Conservation (phyloP, 2,329 filamentous ascomycete species). For the Neopestalotiopsis sp. region DNA sequence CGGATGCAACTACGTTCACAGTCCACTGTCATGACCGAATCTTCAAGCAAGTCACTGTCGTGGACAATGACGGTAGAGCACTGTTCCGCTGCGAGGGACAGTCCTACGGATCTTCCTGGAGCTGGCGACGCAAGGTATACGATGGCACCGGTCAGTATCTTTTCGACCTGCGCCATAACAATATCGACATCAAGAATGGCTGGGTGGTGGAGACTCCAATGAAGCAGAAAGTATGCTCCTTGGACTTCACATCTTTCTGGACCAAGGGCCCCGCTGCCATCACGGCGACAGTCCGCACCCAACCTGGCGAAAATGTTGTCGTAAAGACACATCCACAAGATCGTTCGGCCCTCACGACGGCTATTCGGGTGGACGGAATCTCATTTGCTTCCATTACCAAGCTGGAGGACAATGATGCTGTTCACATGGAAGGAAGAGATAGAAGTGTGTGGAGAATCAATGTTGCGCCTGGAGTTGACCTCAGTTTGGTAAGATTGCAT, state of each 20-base stretch:
- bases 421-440: neutral
- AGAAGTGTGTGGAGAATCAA: conserved; percentile 20
- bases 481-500: conserved; percentile 18
- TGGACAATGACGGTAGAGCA: neutral
- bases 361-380: conserved; percentile 2
- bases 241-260: conserved; percentile 21
- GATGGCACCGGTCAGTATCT: conserved; percentile 17
- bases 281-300: conserved; percentile 23
- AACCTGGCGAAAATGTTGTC: conserved; percentile 24
- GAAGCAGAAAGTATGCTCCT: conserved; percentile 21
- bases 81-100: conserved; percentile 24
- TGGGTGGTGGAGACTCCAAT: conserved; percentile 24
- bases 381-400: conserved; percentile 21
- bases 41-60: conserved; percentile 21
- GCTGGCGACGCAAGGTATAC: conserved; percentile 26
- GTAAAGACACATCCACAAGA: conserved; percentile 20
- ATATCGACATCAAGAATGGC: conserved; percentile 25
- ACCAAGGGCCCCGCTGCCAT: conserved; percentile 21
- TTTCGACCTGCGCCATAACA: conserved; percentile 27
- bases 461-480: conserved; percentile 21
- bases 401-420: conserved; percentile 11
- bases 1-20: conserved; percentile 12
- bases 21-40: conserved; percentile 21
- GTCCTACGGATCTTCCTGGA: conserved; percentile 24
- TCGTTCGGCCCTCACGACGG: neutral